Evolutionary conservation across 345 rosid species (phyloP).

Genomic region (Gossypium thurberi): DNA sequence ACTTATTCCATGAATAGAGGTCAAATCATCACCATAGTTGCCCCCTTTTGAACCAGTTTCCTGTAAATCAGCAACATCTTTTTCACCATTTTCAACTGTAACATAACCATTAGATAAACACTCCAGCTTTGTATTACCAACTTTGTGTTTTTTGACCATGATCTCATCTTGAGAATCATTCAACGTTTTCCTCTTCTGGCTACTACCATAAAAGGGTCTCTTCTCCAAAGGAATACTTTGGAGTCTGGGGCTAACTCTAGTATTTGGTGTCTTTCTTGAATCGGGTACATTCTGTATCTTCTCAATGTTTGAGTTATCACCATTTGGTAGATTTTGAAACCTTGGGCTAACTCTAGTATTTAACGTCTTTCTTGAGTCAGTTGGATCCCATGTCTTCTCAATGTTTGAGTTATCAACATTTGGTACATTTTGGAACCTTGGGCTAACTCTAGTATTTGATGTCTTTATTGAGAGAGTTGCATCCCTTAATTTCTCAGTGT

Average conservation of each 20-base stretch:
- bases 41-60: neutral
- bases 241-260: slow-evolving; percentile 16
- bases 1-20: neutral
- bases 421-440: neutral
- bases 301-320: neutral
- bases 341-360: neutral
- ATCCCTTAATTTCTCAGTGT: too few relatives aligned
- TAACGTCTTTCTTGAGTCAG: neutral
- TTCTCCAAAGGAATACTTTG: slow-evolving; percentile 2
- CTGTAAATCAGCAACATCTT: neutral
- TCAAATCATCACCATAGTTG: neutral
- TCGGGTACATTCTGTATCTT: neutral
- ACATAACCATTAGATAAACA: neutral
- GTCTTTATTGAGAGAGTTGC: too few relatives aligned
- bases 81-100: neutral
- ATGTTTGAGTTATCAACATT: neutral
- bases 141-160: slow-evolving; percentile 6
- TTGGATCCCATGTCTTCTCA: neutral
- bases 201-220: slow-evolving; percentile 12
- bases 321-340: neutral
- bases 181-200: slow-evolving; percentile 5
- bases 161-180: neutral
- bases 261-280: neutral
- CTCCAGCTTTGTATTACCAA: neutral
- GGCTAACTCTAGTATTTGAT: neutral